Evolutionary conservation across 2,329 filamentous ascomycete species (phyloP), one percentile per base, ranked within the genome.

Genomic region (Fonsecaea pugnacius): DNA sequence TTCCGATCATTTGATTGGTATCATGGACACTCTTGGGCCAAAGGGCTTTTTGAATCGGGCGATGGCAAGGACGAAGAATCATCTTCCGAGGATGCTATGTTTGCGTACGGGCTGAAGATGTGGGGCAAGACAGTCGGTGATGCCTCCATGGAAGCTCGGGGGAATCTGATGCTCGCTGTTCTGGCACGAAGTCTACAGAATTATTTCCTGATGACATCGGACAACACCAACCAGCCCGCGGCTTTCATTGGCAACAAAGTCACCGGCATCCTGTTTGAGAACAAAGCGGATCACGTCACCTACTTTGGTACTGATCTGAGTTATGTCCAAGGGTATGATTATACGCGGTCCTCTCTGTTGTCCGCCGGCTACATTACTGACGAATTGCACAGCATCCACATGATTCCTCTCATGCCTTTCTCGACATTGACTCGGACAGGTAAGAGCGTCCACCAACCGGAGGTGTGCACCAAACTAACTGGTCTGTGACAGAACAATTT

Each of bases 21-120:
- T 76, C 88, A 96, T 73, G 95, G 94, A 1, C 95, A 98, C 81
- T 92, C 89, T 64, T 97, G 94, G 92, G 94, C 94, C 2, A 92
- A 83, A 72, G 81, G 79, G 1, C 74, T 85, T 1, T 83, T 80
- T 66, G 80, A 81, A 50, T 84, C 82, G 18, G 80, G 78, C 5
- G 83, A 85, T 59, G 83, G 82, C 7, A 84, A 83, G 64, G 82
- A 84, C 46, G 77, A 83, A 78, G 95, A 98, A 76, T 95, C 91
- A 33, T 91, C 89, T 52, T 94, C 91, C 0, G 94, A 98, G 78
- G 95, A 98, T 76, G 87, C 88, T 68, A 92, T 97, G 87, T 89
- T 90, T 65, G 86, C 87, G 6, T 96, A 95, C 76, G 91, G 90
- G 0, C 78, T 97, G 73, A 96, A 96, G 82, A 91, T 98, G 88